Evolutionary conservation across 352 stramenopile genomes (phyloP), one percentile per base, ranked within the genome.

Genomic region (Globisporangium splendens): DNA sequence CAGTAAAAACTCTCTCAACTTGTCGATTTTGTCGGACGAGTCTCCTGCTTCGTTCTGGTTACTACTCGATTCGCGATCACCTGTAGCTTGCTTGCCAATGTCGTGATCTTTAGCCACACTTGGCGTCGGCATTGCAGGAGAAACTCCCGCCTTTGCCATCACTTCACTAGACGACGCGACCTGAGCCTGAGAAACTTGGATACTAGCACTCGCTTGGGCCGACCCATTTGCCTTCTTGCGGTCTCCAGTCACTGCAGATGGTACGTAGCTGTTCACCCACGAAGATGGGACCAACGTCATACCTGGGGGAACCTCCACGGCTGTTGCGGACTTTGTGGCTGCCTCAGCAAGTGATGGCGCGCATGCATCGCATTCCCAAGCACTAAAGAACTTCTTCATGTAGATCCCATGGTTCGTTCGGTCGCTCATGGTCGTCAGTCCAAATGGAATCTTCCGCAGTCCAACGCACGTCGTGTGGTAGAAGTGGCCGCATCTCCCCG

Each of bases 371-470:
- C 84, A 94, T 50, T 87, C 73, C 84, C 84, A 94, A 0, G 62
- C 70, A 21, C 71, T 87, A 33, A 94, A 92, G 65, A 89, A 92
- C 63, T 94, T 94, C 52, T 88, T 91, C 8, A 92, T 68, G 39
- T 94, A 94, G 4, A 86, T 72, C 8, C 62, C 65, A 53, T 92
- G 84, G 47, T 94, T 92, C 12, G 83, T 90, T 20, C 84, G 74
- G 54, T 94, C 84, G 55, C 77, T 92, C 50, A 91, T 69, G 2
- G 83, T 94, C n/a, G 80, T 91, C 42, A 94, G 61, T 1, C 84
- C 83, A 47, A 94, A 94, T 8, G 82, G 84, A 31, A 94, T 91
- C 50, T 88, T 88, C 47, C 81, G 83, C 13, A 92, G 50, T 1
- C 82, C 84, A 17, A 86, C 84, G 51, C 84, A 94, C 8, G 66